Conservation (phyloP, 495 filamentous ascomycete genomes). For the Talaromyces ruber region DNA sequence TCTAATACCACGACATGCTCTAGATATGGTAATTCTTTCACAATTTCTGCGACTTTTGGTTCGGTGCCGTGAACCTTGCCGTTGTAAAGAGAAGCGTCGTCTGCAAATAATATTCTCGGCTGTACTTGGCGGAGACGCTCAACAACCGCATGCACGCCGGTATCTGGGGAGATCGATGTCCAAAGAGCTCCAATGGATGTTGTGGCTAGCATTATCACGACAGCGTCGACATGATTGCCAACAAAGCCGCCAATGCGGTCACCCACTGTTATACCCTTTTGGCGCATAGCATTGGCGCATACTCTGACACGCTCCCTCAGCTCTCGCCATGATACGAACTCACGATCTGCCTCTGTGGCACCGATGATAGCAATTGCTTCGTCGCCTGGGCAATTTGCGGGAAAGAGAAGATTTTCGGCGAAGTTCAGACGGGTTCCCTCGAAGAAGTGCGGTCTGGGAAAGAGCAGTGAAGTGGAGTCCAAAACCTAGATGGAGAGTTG, state of each 20-base stretch:
- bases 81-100: slow-evolving; percentile 84
- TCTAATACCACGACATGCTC: slow-evolving; percentile 63
- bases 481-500: slow-evolving; percentile 50
- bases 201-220: slow-evolving; percentile 80
- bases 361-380: slow-evolving; percentile 58
- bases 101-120: slow-evolving; percentile 72
- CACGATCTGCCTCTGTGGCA: slow-evolving; percentile 60
- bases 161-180: slow-evolving; percentile 83
- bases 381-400: slow-evolving; percentile 48
- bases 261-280: slow-evolving; percentile 51
- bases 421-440: slow-evolving; percentile 73
- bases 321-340: slow-evolving; percentile 69
- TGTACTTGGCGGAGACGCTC: slow-evolving; percentile 77
- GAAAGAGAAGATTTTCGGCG: slow-evolving; percentile 85
- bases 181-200: slow-evolving; percentile 79
- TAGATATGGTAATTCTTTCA: slow-evolving; percentile 51
- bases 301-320: slow-evolving; percentile 67
- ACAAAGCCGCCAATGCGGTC: slow-evolving; percentile 79
- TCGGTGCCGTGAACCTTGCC: slow-evolving; percentile 68
- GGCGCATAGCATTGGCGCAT: slow-evolving; percentile 63
- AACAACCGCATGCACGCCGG: slow-evolving; percentile 68
- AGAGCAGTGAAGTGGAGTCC: slow-evolving; percentile 56
- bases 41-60: slow-evolving; percentile 65
- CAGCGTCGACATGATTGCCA: slow-evolving; percentile 74
- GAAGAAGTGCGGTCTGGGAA: slow-evolving; percentile 82